phyloP scores from a whole-genome alignment of 495 filamentous ascomycete genomes.

The Aspergillus sparsus region DNA sequence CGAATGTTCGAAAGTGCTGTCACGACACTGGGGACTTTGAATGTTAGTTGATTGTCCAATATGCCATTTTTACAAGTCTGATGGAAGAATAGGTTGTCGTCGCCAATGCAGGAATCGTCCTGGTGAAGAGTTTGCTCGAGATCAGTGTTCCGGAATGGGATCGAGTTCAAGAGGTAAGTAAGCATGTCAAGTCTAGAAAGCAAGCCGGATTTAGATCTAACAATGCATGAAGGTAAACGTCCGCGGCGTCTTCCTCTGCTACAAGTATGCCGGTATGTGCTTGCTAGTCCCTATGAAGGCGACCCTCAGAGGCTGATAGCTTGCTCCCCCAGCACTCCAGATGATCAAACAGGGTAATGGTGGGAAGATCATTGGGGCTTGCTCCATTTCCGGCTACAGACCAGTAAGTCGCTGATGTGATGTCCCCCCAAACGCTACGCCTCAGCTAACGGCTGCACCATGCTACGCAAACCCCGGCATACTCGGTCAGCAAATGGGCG shows the following conservation, averaged over 20 bases:
- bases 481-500: background rate
- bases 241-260: background rate
- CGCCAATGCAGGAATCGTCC: background rate
- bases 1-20: background rate
- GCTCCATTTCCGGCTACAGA: background rate
- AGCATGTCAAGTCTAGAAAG: too few species aligned
- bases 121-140: background rate
- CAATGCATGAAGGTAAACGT: background rate
- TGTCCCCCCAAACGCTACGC: too few species aligned
- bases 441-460: too few species aligned
- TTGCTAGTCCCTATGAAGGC: background rate
- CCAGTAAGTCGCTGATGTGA: too few species aligned
- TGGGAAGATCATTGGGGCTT: background rate
- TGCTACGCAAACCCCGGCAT: background rate
- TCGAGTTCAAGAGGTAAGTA: background rate
- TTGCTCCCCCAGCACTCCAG: background rate
- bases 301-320: too few species aligned
- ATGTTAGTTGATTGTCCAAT: background rate
- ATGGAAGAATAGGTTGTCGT: background rate
- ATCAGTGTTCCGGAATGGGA: background rate
- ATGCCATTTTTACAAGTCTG: background rate
- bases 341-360: background rate
- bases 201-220: too few species aligned
- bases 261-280: background rate
- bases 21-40: background rate